Base-by-base conservation (phyloP, 768 basidiomycete genomes). In the Termitomyces sp. region DNA sequence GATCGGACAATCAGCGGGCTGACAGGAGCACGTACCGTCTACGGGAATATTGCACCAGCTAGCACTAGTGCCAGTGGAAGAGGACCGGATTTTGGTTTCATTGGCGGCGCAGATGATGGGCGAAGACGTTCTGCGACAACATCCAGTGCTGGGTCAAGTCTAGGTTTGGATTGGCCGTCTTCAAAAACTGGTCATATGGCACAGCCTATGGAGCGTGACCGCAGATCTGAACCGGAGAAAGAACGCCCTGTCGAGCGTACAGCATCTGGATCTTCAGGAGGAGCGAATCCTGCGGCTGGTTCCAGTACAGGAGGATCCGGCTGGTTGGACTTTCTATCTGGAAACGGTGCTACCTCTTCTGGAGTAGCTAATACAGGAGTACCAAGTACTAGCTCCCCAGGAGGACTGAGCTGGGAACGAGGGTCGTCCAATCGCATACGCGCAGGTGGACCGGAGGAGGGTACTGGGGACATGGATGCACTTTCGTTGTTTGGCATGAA, bases 261-360 rank as follows among this genome's bases (percentile, higher is more conserved):
- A 12, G 13, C 41, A 18, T 60, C 59, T 2, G 59, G 59, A 9
- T 55, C 58, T 2, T 54, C 58, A 4, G 58, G 53, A 49, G 54
- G 46, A 13, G 37, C 33, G 27, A 39, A 45, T 22, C 11, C 51
- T 37, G 44, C 15, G 20, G 11, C 58, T 13, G 48, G 20, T 24
- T 49, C 53, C n/a, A 31, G 53, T 44, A 15, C 39, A 4, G 51
- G 51, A 52, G 60, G 60, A 18, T 5, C 60, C 2, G 60, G 41
- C 9, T 61, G 60, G 60, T 27, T 61, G 39, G 52, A 61, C 20
- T 61, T 58, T 54, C 16, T 61, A 24, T 61, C 60, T 12, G 60
- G 60, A 31, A 61, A 42, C 6, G 34, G 37, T 3, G 33, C 9
- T 6, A 13, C 31, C 11, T 36, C 6, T 20, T 42, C 53, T 31